These are phyloP conservation scores for Benincasa hispida DNA, from an alignment of 306 rosid species.

Conservation along the genomic window DNA sequence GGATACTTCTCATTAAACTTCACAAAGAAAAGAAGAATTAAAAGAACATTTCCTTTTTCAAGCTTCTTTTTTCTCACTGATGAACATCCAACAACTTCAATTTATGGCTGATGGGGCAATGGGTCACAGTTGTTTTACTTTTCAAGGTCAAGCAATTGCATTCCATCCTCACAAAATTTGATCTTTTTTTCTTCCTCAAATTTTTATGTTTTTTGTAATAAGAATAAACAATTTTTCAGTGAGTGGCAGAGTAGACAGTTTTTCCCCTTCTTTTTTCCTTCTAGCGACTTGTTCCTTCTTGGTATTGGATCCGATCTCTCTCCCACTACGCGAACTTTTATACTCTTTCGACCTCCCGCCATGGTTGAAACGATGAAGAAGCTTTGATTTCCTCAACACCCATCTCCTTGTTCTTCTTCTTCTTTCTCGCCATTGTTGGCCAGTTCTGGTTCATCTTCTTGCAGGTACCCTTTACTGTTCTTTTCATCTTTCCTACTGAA, in stretches of 20 bases:
- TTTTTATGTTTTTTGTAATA: not conserved
- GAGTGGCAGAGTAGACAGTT: not conserved
- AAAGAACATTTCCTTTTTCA: not conserved
- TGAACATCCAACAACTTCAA: conserved; percentile 7
- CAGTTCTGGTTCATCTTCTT: not conserved
- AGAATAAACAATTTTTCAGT: not conserved
- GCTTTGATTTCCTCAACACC: not conserved
- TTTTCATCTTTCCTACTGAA: not conserved
- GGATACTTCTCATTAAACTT: not conserved
- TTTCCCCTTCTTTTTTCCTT: not conserved
- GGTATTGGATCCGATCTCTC: conserved; percentile 12
- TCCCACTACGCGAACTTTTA: not conserved
- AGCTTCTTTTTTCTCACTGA: not conserved
- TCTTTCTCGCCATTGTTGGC: not conserved
- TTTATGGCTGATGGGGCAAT: not conserved
- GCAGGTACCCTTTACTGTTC: not conserved
- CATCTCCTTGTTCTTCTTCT: not conserved
- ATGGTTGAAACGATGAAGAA: not conserved
- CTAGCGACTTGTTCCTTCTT: not conserved
- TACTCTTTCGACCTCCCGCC: not conserved
- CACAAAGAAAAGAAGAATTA: not conserved
- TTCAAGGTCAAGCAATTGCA: not conserved
- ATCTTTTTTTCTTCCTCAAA: not conserved
- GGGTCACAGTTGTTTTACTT: not conserved
- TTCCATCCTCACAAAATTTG: not conserved